phyloP scores from a whole-genome alignment of 2,329 filamentous ascomycete species.

The Aspergillus fijiensis region DNA sequence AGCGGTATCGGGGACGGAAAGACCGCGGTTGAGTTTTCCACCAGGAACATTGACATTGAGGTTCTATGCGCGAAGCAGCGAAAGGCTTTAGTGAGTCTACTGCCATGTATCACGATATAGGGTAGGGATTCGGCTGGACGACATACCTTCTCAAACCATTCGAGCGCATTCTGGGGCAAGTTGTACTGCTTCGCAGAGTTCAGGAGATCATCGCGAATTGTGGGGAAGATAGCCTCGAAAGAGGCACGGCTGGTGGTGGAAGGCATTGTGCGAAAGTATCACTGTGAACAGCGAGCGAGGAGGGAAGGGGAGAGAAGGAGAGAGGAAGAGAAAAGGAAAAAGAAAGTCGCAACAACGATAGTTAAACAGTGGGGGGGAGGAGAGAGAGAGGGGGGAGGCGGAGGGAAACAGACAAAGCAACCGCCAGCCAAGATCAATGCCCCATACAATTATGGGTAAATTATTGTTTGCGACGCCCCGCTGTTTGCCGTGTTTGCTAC shows the following conservation, averaged over 20 bases:
- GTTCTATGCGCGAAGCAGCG: conserved; percentile 53
- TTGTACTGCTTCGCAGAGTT: conserved; percentile 79
- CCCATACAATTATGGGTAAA: background rate
- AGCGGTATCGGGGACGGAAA: conserved; percentile 92
- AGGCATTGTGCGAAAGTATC: conserved; percentile 52
- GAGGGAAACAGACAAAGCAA: background rate
- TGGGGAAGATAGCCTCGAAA: conserved; percentile 88
- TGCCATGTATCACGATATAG: background rate
- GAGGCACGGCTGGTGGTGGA: conserved; percentile 69
- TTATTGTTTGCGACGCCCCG: conserved; percentile 9
- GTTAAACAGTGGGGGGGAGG: background rate
- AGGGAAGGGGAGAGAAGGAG: background rate
- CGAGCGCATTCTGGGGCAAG: conserved; percentile 72
- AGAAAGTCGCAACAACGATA: background rate
- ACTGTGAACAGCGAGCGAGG: background rate
- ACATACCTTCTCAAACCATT: conserved; percentile 81
- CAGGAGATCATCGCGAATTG: conserved; percentile 77
- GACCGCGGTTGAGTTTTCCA: conserved; percentile 98
- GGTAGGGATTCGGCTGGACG: background rate
- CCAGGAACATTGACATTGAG: conserved; percentile 84
- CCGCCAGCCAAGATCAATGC: too few species aligned
- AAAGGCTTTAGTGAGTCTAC: background rate
- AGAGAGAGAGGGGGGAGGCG: background rate
- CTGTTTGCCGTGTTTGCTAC: conserved; percentile 30
- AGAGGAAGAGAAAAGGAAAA: background rate